Percentiles rank a stretch among this genome's conserved stretches.
These are phyloP conservation scores for Galeopsis tetrahit DNA, from an alignment of 257 asterid genomes.

Conservation along the genomic window DNA sequence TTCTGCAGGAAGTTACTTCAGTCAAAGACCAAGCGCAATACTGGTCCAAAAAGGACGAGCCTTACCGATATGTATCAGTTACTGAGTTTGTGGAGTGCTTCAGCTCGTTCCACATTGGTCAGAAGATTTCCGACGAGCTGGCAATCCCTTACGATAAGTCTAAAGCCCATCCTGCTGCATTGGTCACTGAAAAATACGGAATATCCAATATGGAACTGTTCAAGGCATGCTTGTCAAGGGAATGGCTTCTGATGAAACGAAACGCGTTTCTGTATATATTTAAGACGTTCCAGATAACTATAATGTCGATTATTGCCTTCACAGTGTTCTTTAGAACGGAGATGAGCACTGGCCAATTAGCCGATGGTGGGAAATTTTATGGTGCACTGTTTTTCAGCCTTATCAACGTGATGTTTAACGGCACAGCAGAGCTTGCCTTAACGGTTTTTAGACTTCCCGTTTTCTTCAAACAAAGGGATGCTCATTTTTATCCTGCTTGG, in stretches of 20 bases:
- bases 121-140: slow-evolving; percentile 65
- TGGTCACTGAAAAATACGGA: slow-evolving; percentile 83
- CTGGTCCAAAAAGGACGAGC: slow-evolving; percentile 75
- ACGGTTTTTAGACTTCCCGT: slow-evolving; percentile 81
- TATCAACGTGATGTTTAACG: slow-evolving; percentile 88
- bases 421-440: slow-evolving; percentile 85
- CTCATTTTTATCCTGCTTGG: slow-evolving; percentile 93
- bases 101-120: slow-evolving; percentile 73
- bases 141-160: slow-evolving; percentile 70
- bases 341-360: slow-evolving; percentile 69
- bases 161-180: slow-evolving; percentile 88
- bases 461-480: slow-evolving; percentile 88
- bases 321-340: slow-evolving; percentile 90
- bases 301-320: slow-evolving; percentile 85
- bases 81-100: slow-evolving; percentile 68
- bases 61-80: slow-evolving; percentile 66
- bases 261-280: slow-evolving; percentile 82
- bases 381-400: slow-evolving; percentile 90
- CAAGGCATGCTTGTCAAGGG: slow-evolving; percentile 81
- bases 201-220: slow-evolving; percentile 81
- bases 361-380: slow-evolving; percentile 76
- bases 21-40: slow-evolving; percentile 87
- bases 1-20: slow-evolving; percentile 95
- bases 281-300: slow-evolving; percentile 83
- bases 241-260: slow-evolving; percentile 86